Base-by-base conservation (phyloP, 805 yeast species). In the Starmera caribaea region DNA sequence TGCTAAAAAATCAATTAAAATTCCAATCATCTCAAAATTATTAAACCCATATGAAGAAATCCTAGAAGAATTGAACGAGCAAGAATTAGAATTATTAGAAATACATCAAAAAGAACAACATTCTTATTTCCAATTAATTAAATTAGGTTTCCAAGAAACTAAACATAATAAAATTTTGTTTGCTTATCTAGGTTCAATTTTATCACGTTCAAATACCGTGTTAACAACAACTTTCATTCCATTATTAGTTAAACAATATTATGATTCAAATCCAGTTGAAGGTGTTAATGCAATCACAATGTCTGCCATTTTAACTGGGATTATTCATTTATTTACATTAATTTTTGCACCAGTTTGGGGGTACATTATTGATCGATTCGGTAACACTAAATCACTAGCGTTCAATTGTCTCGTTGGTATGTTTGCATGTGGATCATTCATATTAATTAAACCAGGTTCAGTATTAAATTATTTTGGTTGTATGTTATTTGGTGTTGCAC, bases 261-360 rank as follows among this genome's bases (percentile, higher is more conserved):
- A 66, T 55, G 62, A 64, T 42, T 54, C 64, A 32, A 61, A 61
- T 4, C 69, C 71, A 38, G 81, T 78, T 32, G 86, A 83, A 0
- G 79, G 76, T 46, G 64, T 78, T 8, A 69, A 72, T 42, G 74
- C 86, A 14, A 21, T 21, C 7, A 21, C 24, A 5, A 7, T 5
- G 4, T 4, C 24, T 21, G 84, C 87, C 1, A 77, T 81, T 34
- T 58, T 81, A 27, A 73, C 83, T 1, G 90, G 90, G 8, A 69
- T 79, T n/a, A 66, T 77, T 4, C 80, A 80, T 46, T 63, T 76
- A 0, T 63, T 69, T 17, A 71, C 81, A 2, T 59, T 81, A 17
- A n/a, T 76, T 0, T 63, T 71, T 34, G 79, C 88, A 0, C 89
- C 88, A 12, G 21, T 76, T 3, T 73, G 78, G 68, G 89, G 88